Conservation (phyloP, 441 rosid genomes). For the Populus hybrid region DNA sequence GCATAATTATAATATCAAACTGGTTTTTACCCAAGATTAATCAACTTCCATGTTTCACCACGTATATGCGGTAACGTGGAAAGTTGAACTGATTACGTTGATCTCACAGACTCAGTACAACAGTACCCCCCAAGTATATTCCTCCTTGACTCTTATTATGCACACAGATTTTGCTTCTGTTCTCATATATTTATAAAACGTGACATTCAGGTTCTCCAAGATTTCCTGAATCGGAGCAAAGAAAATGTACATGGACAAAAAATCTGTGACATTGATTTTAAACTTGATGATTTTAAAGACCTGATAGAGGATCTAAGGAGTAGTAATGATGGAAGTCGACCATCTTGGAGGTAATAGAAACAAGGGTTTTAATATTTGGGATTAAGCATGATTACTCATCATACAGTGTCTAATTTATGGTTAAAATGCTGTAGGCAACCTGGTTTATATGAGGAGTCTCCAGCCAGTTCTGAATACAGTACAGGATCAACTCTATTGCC, state of each 20-base stretch:
- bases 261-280: slow-evolving; percentile 62
- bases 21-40: neutral
- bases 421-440: slow-evolving; percentile 63
- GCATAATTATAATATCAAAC: neutral
- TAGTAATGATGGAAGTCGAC: slow-evolving; percentile 57
- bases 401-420: slow-evolving; percentile 12
- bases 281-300: slow-evolving; percentile 72
- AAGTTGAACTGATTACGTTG: neutral
- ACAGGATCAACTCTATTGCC: slow-evolving; percentile 70
- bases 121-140: neutral
- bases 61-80: neutral
- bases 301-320: slow-evolving; percentile 66
- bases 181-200: slow-evolving; percentile 17
- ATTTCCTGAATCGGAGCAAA: slow-evolving; percentile 66
- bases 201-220: slow-evolving; percentile 72
- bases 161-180: neutral
- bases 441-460: slow-evolving; percentile 74
- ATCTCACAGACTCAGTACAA: neutral
- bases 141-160: slow-evolving; percentile 5
- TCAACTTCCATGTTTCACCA: neutral
- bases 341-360: slow-evolving; percentile 73
- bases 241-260: slow-evolving; percentile 54
- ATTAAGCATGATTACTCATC: slow-evolving; percentile 13
- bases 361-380: neutral
- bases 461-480: slow-evolving; percentile 88